Base-by-base conservation (phyloP, 2,329 filamentous ascomycete genomes). In the Botryotinia narcissicola region DNA sequence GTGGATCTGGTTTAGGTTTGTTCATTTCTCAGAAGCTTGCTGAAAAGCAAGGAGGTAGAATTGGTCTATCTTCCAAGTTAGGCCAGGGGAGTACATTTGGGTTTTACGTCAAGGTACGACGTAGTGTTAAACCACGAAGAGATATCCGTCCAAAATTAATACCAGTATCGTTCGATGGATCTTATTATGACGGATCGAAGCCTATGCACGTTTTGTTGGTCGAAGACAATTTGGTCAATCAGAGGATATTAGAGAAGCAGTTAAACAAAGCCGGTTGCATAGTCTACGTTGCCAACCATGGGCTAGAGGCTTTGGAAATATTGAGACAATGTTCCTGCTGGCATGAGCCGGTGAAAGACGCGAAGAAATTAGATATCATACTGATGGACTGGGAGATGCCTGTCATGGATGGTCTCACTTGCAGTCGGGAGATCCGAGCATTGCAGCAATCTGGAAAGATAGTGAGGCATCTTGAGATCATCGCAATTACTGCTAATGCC, bases 331-430 rank as follows among this genome's bases (percentile, higher is more conserved):
- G 70, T 10, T 73, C 78, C 72, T 46, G 78, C 48, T 80, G 78
- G 78, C 63, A 74, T n/a, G 75, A 77, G 18, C 77, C 75, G 29
- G 29, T 32, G 12, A n/a, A 60, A 18, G 68, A 72, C 10, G 70
- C 63, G 6, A 78, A 85, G 40, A 82, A 84, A 1, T 82, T 91
- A 37, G 87, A 87, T 68, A 84, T 93, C 7, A 88, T 93, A 29
- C 84, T 93, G 32, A 93, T 93, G 91, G 92, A 93, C 78, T 89
- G 92, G 77, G 90, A 93, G 79, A 93, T 93, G 91, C 91, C 91
- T 1, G 83, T 93, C 25, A 91, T 92, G 85, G 90, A 93, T 77
- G 92, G 92, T 0, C 83, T 92, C 73, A 88, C 89, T 1, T 92
- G 91, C 79, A 91, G 90, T 20, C 85, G 85, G 46, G 85, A 86